Evolutionary conservation across 306 rosid species (phyloP), one percentile per base, ranked within the genome.

Genomic region (Casuarina equisetifolia): DNA sequence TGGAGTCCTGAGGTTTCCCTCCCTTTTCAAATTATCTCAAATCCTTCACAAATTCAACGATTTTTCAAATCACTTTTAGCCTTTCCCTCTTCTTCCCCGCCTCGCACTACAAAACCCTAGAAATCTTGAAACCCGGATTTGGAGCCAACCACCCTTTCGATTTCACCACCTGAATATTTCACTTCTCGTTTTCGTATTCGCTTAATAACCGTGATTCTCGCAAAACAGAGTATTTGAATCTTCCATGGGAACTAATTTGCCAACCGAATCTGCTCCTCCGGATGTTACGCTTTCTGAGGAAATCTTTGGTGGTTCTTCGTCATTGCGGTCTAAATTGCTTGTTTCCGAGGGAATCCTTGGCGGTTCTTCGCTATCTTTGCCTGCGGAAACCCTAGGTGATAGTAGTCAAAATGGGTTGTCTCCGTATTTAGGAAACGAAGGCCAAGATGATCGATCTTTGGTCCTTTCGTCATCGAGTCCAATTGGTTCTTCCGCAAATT

Each of bases 51-150:
- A n/a, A 16, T 17, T 68, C 6, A 38, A 49, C 78, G 20, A 55
- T 54, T 4, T 43, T 81, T 74, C 73, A 43, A 78, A 78, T 40
- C 36, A 1, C 2, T 16, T 61, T 84, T 81, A 53, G 9, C 44
- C 76, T 91, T 85, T 91, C 93, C 90, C 78, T 90, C 63, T 66
- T 20, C 72, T 79, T 80, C 78, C 35, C 63, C 59, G 19, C 62
- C 1, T 20, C 15, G 35, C 79, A 81, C 32, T 78, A 84, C 76
- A 52, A 49, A 78, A 48, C 76, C 71, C 74, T 20, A 73, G 19
- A 57, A 79, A 63, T 46, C 68, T 3, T 46, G 50, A 66, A 66
- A 50, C 75, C 80, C 73, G 62, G 71, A 45, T 69, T 45, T 39
- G 61, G 40, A 42, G 54, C 76, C 62, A 61, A 68, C 7, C 35